Evolutionary conservation across 768 basidiomycete species (phyloP), one percentile per base, ranked within the genome.

Genomic region (Mycena vulgaris): DNA sequence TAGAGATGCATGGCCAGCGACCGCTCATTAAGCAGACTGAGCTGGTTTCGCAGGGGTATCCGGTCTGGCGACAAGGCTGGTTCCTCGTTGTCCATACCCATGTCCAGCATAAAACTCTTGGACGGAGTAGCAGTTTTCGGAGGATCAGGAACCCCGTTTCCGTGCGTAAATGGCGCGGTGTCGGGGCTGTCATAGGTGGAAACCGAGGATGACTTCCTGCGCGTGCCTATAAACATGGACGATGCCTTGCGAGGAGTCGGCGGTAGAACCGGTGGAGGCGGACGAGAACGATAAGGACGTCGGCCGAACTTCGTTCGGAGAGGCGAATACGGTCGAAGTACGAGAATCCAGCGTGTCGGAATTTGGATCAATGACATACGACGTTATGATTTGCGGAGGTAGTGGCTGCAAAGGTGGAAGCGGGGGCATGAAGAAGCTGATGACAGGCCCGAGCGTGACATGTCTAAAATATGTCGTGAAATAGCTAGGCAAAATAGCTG

Each of bases 1-100:
- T 91, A 89, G 5, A 93, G 84, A 65, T 93, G 92, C 90, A 93
- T 91, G 0, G 91, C 90, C 31, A 92, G 83, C 2, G 90, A 89
- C 49, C 89, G 86, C 62, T 91, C 88, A 67, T 81, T 89, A 70
- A 92, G 76, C 30, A 78, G 78, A 63, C 80, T 80, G 6, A 91
- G 79, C 62, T 83, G 83, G 33, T 84, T 83, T 25, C 83, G 72
- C 1, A 84, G 79, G 37, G 87, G 79, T 40, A 86, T 77, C 7
- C 81, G 80, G 21, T 75, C 80, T 25, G 83, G 80, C 30, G 81
- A 69, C 25, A 77, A 68, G 19, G 75, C 73, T 3, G 77, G 77
- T 51, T 86, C 85, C 58, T 78, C 84, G 69, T 87, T 86, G 42
- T 81, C 85, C 27, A 83, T 78, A 6, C 85, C 85, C 53, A 81